Base-by-base conservation (phyloP, 2,329 filamentous ascomycete species). In the Scopulariopsis brevicaulis region DNA sequence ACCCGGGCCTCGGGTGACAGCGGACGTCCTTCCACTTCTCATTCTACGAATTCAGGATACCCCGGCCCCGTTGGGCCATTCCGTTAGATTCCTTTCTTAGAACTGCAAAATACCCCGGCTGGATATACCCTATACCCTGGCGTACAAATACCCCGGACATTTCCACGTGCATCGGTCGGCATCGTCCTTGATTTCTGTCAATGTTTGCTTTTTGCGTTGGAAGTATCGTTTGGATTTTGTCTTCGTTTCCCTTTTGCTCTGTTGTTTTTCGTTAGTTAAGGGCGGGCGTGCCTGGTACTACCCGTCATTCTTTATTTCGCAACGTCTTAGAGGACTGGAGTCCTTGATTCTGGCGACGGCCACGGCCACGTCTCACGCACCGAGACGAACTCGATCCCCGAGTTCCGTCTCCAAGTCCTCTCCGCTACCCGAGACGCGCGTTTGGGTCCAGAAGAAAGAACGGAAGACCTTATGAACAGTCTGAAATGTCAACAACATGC, bases 21-120 rank as follows among this genome's bases (percentile, higher is more conserved):
- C 78, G 90, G 90, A 71, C 89, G 90, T 70, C 90, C 90, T 72
- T 93, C 89, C 69, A 96, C 90, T 78, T 94, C 90, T 78, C 89
- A 96, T 86, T 96, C 90, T 81, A 89, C 87, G 70, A 84, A 85
- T 88, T 93, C 90, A 84, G 90, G 90, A 90, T 94, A 94, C 89
- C 89, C 90, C 81, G 90, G 85, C 79, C 89, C 88, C 65, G 87
- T 91, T 81, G 89, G 89, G 80, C 87, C 89, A 83, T 90, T 87
- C 80, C 89, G 89, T 88, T 93, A 87, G 85, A 84, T 58, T 59
- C 55, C 60, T 62, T 65, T 64, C 63, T 67, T 69, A 58, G 51
- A 62, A 67, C 67, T 77, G 74, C 75, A 77, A 77, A 53, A 79
- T 80, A 79, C 77, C 73, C 77, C 74, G 77, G 79, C 79, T 82